Conservation (phyloP, 768 basidiomycete species). For the Melanogaster broomeanus region DNA sequence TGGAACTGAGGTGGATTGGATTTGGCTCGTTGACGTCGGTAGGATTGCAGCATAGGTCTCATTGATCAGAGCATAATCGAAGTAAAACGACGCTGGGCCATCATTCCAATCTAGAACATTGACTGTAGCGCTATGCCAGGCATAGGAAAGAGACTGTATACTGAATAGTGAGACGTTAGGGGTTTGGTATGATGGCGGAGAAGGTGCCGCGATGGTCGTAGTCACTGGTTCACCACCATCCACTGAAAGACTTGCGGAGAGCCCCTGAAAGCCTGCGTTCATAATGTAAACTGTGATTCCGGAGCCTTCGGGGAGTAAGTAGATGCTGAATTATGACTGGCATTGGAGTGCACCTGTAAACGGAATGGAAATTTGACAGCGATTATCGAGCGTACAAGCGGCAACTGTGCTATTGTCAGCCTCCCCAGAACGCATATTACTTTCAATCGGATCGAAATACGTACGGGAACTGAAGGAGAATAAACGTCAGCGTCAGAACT, state of each 20-base stretch:
- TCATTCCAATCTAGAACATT: conserved; percentile 4
- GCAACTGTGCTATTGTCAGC: background rate
- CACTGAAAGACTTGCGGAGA: background rate
- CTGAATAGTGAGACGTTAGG: conserved; percentile 1
- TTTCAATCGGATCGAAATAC: background rate
- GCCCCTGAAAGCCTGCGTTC: conserved; percentile 1
- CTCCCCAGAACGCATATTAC: no score
- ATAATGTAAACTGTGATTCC: conserved; percentile 3
- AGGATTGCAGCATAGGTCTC: background rate
- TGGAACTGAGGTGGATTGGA: background rate
- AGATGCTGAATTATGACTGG: background rate
- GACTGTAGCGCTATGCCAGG: background rate
- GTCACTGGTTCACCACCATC: background rate
- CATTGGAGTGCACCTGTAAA: background rate
- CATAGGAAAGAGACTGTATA: background rate
- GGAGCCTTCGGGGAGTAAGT: background rate
- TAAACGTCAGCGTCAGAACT: background rate
- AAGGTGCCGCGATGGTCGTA: background rate
- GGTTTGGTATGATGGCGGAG: conserved; percentile 1
- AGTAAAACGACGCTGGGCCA: background rate
- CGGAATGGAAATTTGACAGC: background rate
- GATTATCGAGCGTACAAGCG: background rate
- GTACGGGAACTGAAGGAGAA: background rate
- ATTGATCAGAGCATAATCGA: conserved; percentile 4
- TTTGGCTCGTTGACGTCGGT: background rate